Evolutionary conservation across 345 rosid species (phyloP).

Genomic region (Brassica cretica): DNA sequence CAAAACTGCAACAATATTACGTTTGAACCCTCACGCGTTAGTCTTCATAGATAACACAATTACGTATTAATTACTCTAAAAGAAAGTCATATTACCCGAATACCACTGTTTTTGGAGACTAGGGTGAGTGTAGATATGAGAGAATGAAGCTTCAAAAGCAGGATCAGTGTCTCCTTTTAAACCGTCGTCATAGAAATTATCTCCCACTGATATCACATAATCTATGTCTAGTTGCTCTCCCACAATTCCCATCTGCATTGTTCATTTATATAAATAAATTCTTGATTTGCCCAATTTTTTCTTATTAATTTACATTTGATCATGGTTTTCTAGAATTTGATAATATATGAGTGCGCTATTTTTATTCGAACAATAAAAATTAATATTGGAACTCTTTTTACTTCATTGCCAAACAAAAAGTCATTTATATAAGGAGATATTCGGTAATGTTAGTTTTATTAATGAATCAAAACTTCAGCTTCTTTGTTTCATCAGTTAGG

Average conservation of each 20-base stretch:
- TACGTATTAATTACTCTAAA: background rate
- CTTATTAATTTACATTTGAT: background rate
- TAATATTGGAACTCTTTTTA: background rate
- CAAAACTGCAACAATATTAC: slow-evolving; percentile 40
- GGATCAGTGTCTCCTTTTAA: slow-evolving; percentile 55
- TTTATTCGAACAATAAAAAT: background rate
- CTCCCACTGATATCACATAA: slow-evolving; percentile 70
- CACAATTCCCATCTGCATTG: slow-evolving; percentile 62
- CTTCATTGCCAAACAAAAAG: background rate
- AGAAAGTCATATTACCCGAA: slow-evolving; percentile 43
- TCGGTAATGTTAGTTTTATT: background rate
- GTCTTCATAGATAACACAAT: background rate
- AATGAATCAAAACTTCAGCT: background rate
- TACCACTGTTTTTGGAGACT: slow-evolving; percentile 86
- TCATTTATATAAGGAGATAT: background rate
- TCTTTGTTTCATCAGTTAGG: background rate
- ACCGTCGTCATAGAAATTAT: slow-evolving; percentile 76
- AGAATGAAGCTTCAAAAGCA: slow-evolving; percentile 59
- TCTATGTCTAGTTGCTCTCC: slow-evolving; percentile 69
- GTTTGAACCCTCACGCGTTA: background rate
- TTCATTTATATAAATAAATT: background rate
- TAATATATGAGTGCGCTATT: background rate
- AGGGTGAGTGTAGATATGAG: slow-evolving; percentile 60
- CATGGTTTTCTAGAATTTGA: background rate
- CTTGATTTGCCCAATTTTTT: background rate